Evolutionary conservation across 1,139 yeast genomes (phyloP).

Genomic region (Sugiyamaella neomexicana): DNA sequence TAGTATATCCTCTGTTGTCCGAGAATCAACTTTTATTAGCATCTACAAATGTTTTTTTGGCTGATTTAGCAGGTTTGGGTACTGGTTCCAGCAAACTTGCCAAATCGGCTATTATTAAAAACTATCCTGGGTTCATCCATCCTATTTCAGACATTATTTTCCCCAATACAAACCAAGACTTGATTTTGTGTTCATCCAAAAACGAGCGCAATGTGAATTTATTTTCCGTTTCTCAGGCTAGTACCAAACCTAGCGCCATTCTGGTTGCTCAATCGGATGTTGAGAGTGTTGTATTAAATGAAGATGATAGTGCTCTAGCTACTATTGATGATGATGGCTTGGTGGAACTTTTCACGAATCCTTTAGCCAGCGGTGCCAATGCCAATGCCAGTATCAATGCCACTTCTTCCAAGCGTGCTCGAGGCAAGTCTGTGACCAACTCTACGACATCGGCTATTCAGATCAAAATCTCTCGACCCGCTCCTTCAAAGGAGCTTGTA

Average conservation of each 20-base stretch:
- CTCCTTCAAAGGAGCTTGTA: conserved; percentile 37
- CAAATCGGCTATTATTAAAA: conserved; percentile 23
- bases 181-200: conserved; percentile 50
- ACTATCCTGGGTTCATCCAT: conserved; percentile 34
- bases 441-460: conserved; percentile 28
- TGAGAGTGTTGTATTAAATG: conserved; percentile 42
- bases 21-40: conserved; percentile 51
- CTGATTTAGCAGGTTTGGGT: conserved; percentile 40
- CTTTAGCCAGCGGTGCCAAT: conserved; percentile 32
- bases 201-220: conserved; percentile 80
- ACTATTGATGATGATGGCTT: conserved; percentile 64
- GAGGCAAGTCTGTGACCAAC: conserved; percentile 31
- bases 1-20: conserved; percentile 39
- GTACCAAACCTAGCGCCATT: conserved; percentile 34
- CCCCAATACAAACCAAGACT: conserved; percentile 21
- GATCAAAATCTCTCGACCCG: conserved; percentile 31
- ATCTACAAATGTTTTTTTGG: conserved; percentile 61
- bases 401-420: conserved; percentile 37
- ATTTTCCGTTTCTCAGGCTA: conserved; percentile 50
- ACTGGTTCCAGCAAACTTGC: conserved; percentile 13
- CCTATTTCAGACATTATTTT: conserved; percentile 27
- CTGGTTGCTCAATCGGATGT: conserved; percentile 70
- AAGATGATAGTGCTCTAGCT: conserved; percentile 48
- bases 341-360: conserved; percentile 63
- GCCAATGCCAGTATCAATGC: conserved; percentile 4